Conservation (phyloP, 805 yeast genomes). For the Barnettozyma sp. region DNA sequence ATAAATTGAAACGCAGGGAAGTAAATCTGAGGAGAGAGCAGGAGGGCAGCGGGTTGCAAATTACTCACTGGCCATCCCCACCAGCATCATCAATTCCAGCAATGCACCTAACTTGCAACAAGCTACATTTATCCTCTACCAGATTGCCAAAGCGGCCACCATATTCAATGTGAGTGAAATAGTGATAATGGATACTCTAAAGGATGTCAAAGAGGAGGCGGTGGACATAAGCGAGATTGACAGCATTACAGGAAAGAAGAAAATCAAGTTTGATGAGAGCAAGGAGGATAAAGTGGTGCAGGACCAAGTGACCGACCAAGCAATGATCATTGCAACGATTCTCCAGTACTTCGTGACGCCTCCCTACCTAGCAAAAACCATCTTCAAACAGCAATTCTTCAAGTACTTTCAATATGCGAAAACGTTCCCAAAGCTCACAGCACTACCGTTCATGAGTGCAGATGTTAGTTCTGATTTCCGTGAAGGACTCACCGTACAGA, state of each 20-base stretch:
- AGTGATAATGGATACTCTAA: constrained; percentile 53
- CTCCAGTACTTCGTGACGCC: constrained; percentile 83
- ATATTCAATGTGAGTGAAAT: constrained; percentile 68
- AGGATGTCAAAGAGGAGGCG: constrained; percentile 17
- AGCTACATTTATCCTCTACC: constrained; percentile 66
- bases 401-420: constrained; percentile 55
- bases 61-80: constrained; percentile 67
- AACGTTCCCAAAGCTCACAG: constrained; percentile 62
- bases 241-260: constrained; percentile 19
- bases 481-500: constrained; percentile 53
- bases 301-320: constrained; percentile 27
- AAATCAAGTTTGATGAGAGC: constrained; percentile 29
- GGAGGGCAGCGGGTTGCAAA: no score
- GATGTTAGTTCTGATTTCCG: constrained; percentile 36
- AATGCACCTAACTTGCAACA: constrained; percentile 66
- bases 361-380: constrained; percentile 60
- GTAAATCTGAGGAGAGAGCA: no score
- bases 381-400: constrained; percentile 44
- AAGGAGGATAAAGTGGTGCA: constrained; percentile 13
- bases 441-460: constrained; percentile 64
- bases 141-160: constrained; percentile 70
- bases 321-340: constrained; percentile 56
- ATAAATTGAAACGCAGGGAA: no score
- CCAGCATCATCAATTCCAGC: constrained; percentile 46
- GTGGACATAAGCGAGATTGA: constrained; percentile 20